phyloP scores from a whole-genome alignment of 805 yeast species.

The Sungouiozyma intestinalis region DNA sequence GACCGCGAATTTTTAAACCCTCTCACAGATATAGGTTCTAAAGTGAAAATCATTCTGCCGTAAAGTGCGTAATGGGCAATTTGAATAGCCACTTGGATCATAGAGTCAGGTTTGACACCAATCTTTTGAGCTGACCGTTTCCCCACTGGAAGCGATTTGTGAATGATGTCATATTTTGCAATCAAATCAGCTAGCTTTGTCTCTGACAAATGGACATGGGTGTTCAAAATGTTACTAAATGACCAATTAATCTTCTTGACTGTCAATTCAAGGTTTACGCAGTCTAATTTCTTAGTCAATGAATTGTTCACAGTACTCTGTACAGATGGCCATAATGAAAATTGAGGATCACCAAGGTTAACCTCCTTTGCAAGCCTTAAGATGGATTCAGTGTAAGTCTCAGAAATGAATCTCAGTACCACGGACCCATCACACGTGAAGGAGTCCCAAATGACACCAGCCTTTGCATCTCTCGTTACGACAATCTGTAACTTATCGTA shows the following conservation, averaged over 20 bases:
- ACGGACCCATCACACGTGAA: slow-evolving; percentile 91
- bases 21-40: slow-evolving; percentile 81
- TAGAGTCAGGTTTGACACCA: slow-evolving; percentile 83
- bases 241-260: slow-evolving; percentile 29
- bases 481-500: slow-evolving; percentile 82
- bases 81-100: slow-evolving; percentile 83
- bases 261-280: slow-evolving; percentile 6
- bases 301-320: slow-evolving; percentile 6
- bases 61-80: slow-evolving; percentile 84
- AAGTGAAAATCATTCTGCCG: slow-evolving; percentile 80
- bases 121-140: slow-evolving; percentile 62
- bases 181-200: slow-evolving; percentile 81
- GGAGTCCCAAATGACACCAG: slow-evolving; percentile 86
- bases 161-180: slow-evolving; percentile 67
- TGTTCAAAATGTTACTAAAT: slow-evolving; percentile 29
- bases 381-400: slow-evolving; percentile 82
- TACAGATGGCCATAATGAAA: slow-evolving; percentile 30
- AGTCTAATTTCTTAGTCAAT: slow-evolving; percentile 9
- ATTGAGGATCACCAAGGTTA: slow-evolving; percentile 41
- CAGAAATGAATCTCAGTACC: slow-evolving; percentile 77
- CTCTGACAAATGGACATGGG: slow-evolving; percentile 67
- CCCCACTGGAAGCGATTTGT: slow-evolving; percentile 68
- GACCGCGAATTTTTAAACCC: slow-evolving; percentile 59
- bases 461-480: slow-evolving; percentile 74
- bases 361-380: slow-evolving; percentile 72